These are phyloP conservation scores for Botrytis deweyae DNA, from an alignment of 2,329 filamentous ascomycete species.

Conservation along the genomic window DNA sequence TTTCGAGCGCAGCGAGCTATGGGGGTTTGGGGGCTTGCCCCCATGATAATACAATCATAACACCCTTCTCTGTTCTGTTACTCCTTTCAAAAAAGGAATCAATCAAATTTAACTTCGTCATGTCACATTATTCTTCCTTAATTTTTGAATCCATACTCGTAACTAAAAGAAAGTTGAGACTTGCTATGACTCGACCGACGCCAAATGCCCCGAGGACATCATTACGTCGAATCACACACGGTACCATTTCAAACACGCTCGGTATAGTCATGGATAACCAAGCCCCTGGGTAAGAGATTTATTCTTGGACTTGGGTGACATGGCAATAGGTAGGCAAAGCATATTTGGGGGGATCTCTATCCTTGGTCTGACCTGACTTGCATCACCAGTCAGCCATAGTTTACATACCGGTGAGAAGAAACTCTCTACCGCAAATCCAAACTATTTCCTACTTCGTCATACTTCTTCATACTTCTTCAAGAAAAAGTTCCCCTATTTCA, in stretches of 20 bases:
- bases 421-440: background rate
- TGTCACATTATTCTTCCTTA: background rate
- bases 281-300: background rate
- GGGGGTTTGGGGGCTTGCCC: background rate
- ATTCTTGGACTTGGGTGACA: background rate
- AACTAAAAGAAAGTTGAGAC: background rate
- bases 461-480: background rate
- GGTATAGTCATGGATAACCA: background rate
- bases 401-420: background rate
- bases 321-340: background rate
- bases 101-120: background rate
- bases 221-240: background rate
- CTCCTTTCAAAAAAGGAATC: background rate
- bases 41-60: background rate
- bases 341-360: background rate
- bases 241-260: background rate
- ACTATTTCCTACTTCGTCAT: background rate
- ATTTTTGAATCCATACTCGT: background rate
- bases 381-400: background rate
- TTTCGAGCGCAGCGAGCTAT: conserved; percentile 3
- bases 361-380: conserved; percentile 10
- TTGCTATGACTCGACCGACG: background rate
- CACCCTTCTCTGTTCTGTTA: background rate
- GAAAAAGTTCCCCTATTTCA: background rate
- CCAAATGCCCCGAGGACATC: background rate